Conservation (phyloP, 1,284 basidiomycete species). For the Apiotrichum veenhuisii region DNA sequence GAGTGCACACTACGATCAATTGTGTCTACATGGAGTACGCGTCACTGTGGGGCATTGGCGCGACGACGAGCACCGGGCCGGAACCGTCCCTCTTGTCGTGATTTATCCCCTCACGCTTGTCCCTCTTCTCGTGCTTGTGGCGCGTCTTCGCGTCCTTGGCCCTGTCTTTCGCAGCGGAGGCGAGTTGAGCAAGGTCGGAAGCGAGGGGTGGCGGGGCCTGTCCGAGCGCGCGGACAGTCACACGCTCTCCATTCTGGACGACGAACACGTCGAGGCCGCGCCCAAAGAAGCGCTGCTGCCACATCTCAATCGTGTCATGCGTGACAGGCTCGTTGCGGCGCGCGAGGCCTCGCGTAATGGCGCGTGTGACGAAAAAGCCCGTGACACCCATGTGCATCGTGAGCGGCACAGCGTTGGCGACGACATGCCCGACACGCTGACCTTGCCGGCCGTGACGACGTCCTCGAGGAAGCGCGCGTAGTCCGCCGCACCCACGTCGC, state of each 20-base stretch:
- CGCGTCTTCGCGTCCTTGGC: too few species aligned
- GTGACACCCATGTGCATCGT: slow-evolving; percentile 11
- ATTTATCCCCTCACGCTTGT: too few species aligned
- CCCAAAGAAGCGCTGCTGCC: slow-evolving; percentile 9
- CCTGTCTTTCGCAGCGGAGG: too few species aligned
- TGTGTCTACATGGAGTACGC: too few species aligned
- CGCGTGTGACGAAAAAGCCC: slow-evolving; percentile 12
- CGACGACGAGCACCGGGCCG: too few species aligned
- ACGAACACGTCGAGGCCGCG: slow-evolving; percentile 11
- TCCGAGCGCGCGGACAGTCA: neutral
- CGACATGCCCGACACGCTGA: neutral
- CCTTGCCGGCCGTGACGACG: slow-evolving; percentile 8
- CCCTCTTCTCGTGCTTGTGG: too few species aligned
- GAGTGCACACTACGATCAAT: too few species aligned
- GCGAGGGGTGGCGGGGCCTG: too few species aligned
- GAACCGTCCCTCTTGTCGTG: too few species aligned
- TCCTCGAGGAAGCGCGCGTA: slow-evolving; percentile 11
- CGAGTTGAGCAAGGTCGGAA: too few species aligned
- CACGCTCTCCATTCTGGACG: neutral
- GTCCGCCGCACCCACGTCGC: slow-evolving; percentile 10
- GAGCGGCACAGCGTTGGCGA: slow-evolving; percentile 5
- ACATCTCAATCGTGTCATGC: slow-evolving; percentile 6
- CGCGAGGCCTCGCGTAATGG: slow-evolving; percentile 1
- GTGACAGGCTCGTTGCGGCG: slow-evolving; percentile 8
- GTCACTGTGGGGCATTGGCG: too few species aligned